Base-by-base conservation (phyloP, 805 yeast species). In the Blastobotrys mokoenaii region DNA sequence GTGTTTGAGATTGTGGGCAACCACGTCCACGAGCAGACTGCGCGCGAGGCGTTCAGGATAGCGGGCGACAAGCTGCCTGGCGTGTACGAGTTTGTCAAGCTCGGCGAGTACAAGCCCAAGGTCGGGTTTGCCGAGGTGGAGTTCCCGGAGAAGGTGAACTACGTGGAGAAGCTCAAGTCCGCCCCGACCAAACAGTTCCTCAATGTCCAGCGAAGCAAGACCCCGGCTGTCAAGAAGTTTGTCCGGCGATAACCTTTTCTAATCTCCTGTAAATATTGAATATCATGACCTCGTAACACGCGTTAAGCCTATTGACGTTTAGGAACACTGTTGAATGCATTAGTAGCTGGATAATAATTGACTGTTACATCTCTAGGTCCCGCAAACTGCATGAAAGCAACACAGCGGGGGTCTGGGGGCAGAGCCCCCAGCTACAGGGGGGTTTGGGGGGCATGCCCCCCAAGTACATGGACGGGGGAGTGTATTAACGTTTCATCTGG, bases 41-140 rank as follows among this genome's bases (percentile, higher is more conserved):
- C 96, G 20, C 77, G 84, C 55, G 96, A 90, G 56, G 93, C 95
- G 0, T 75, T 72, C 57, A 76, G 95, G 63, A 84, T 87, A 63
- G 96, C 96, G 3, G 82, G 90, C 37, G 87, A 80, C 51, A 90
- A 90, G 62, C 73, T 93, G 46, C 98, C 98, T 0, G 97, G 97
- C 12, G 74, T 79, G 41, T 89, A 82, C 67, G 97, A 90, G 67
- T 82, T 90, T 58, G 78, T 90, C 37, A 78, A 77, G 45, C 71
- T 66, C 53, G 73, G 74, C 18, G 72, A 84, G 34, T 41, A 41
- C 33, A 67, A 76, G 47, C 77, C 88, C 30, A 80, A 94, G 68
- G 81, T 82, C 11, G 86, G 96, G 17, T 68, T 84, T 47, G 73
- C 75, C 38, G 60, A 72, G 29, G 78, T 80, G 45, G 48, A 50